Evolutionary conservation across 2,329 filamentous ascomycete species (phyloP), one percentile per base, ranked within the genome.

Genomic region (Ceratocystis alfenasii): DNA sequence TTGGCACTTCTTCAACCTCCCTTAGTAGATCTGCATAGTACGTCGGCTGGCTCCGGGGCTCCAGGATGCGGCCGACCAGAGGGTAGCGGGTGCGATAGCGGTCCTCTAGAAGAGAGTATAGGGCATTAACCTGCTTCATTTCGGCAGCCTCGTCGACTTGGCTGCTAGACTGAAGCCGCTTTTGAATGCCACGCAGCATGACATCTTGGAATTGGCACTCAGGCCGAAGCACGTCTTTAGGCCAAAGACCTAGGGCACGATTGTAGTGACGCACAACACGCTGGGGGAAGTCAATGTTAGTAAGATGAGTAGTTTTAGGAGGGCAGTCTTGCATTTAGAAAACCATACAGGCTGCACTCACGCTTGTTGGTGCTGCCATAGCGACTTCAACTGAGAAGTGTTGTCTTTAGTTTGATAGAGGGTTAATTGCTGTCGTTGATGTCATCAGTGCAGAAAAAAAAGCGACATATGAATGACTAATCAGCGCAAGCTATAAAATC

Each of bases 1-100:
- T 80, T 1, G 85, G 86, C 2, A 83, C 85, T 70, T 82, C 82
- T 45, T 87, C 82, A 28, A 88, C 78, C 73, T 88, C 86, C 64
- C 75, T 77, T 0, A 87, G 72, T 36, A 88, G 73, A 69, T 86
- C 81, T 22, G 76, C 73, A 71, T 86, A 88, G 72, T 88, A 86
- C 0, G 79, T 81, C 46, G 85, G 85, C 69, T 87, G 83, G 71
- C 83, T 85, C 72, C 78, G 79, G 15, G 86, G 85, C 64, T 77
- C 74, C 66, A 87, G 74, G 55, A 87, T 74, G 28, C 63, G 59
- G 30, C 66, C 66, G 7, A 65, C 60, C 25, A 68, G 36, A 25
- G 66, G 66, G 46, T 68, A 68, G 25, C 59, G 60, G 64, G 76
- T 78, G 71, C 77, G 79, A 73, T 84, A 87, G 57, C 83, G 78